These are phyloP conservation scores for Pelargonium myrrhifolium DNA, from an alignment of 441 rosid species.

Conservation along the genomic window DNA sequence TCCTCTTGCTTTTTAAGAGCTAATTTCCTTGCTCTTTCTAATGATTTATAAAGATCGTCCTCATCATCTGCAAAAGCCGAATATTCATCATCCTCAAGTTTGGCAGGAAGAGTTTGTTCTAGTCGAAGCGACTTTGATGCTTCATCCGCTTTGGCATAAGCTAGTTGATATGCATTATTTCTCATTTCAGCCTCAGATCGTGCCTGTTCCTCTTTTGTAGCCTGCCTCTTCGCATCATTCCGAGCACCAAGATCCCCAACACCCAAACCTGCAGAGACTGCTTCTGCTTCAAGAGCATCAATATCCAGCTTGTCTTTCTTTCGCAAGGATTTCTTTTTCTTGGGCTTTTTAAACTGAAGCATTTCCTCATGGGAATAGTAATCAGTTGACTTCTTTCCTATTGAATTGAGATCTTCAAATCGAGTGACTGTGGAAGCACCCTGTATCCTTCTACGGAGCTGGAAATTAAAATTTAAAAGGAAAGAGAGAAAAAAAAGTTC, in stretches of 20 bases:
- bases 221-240: conserved; percentile 73
- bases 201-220: conserved; percentile 69
- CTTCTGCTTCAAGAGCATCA: conserved; percentile 88
- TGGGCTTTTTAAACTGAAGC: conserved; percentile 80
- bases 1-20: conserved; percentile 64
- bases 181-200: conserved; percentile 71
- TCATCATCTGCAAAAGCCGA: conserved; percentile 62
- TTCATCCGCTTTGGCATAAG: conserved; percentile 81
- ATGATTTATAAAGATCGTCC: conserved; percentile 69
- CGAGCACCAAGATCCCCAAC: conserved; percentile 91
- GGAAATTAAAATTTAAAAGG: conserved; percentile 21
- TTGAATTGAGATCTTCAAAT: conserved; percentile 58
- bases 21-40: conserved; percentile 75
- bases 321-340: conserved; percentile 78
- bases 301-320: conserved; percentile 84
- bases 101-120: conserved; percentile 48
- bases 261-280: conserved; percentile 75
- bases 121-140: conserved; percentile 67
- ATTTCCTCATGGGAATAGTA: conserved; percentile 85
- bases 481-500: background rate
- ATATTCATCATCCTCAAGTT: conserved; percentile 54
- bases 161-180: conserved; percentile 65
- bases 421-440: conserved; percentile 44
- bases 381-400: conserved; percentile 66
- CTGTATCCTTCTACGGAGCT: conserved; percentile 80